Evolutionary conservation across 305 asterid genomes (phyloP).

Genomic region (Fraxinus greggii): DNA sequence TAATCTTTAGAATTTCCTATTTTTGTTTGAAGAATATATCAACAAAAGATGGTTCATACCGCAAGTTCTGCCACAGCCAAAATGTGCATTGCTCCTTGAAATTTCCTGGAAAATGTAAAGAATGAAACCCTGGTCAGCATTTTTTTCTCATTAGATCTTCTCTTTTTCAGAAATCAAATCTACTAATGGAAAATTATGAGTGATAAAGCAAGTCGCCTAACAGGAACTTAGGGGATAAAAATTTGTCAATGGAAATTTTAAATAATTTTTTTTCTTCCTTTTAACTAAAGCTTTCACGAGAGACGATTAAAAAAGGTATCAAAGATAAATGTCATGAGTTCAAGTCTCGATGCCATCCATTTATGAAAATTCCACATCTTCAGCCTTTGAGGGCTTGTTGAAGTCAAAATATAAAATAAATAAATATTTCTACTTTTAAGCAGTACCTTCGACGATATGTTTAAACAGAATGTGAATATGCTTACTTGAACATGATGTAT

Average conservation of each 20-base stretch:
- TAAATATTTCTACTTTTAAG: background rate
- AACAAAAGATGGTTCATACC: constrained; percentile 37
- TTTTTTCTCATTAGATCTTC: background rate
- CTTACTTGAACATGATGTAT: constrained; percentile 82
- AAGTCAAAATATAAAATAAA: background rate
- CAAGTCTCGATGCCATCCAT: background rate
- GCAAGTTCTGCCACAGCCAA: constrained; percentile 78
- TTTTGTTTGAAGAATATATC: background rate
- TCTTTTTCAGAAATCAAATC: background rate
- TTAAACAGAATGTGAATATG: constrained; percentile 1
- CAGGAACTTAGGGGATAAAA: background rate
- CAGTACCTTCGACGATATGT: background rate
- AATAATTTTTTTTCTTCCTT: background rate
- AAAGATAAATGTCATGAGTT: background rate
- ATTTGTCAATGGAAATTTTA: background rate
- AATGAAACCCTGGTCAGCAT: background rate
- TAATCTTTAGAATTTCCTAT: background rate
- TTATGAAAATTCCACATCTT: background rate
- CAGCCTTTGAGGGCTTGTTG: background rate
- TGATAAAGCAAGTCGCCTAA: background rate
- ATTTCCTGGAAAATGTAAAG: constrained; percentile 51
- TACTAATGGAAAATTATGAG: background rate
- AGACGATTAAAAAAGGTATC: background rate
- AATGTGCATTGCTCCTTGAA: constrained; percentile 78
- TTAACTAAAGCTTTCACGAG: background rate